Percentiles rank a stretch among this genome's conserved stretches.
Evolutionary conservation across 2,329 filamentous ascomycete genomes (phyloP).

Genomic region (Colletotrichum navitas): DNA sequence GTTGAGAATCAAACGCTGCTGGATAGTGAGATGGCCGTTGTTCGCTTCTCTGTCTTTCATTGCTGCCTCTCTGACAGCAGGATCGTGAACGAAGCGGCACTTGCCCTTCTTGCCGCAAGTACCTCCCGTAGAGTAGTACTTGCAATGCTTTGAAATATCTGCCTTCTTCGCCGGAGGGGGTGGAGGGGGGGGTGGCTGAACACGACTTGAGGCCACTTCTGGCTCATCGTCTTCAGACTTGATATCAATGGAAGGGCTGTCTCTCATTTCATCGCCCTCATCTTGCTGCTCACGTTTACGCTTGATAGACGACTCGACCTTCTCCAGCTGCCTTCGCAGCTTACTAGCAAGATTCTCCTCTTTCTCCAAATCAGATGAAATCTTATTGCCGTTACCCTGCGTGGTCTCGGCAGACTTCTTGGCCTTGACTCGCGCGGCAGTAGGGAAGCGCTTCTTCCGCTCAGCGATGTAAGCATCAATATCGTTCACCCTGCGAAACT

Average conservation of each 20-base stretch:
- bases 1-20: conserved; percentile 74
- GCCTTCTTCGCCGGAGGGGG: conserved; percentile 67
- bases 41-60: conserved; percentile 74
- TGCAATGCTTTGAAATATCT: conserved; percentile 75
- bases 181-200: conserved; percentile 50
- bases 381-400: conserved; percentile 39
- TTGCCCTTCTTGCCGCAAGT: conserved; percentile 80
- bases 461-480: conserved; percentile 85
- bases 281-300: conserved; percentile 76
- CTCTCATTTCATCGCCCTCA: conserved; percentile 75
- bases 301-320: conserved; percentile 78
- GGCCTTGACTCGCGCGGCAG: conserved; percentile 75
- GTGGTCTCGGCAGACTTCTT: conserved; percentile 65
- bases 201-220: conserved; percentile 67
- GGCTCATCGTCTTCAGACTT: conserved; percentile 71
- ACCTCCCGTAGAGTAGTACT: conserved; percentile 77
- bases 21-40: conserved; percentile 74
- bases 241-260: conserved; percentile 59
- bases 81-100: conserved; percentile 79
- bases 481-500: conserved; percentile 68
- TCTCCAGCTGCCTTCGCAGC: conserved; percentile 73
- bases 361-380: conserved; percentile 56
- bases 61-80: conserved; percentile 71
- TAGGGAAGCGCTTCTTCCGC: conserved; percentile 84
- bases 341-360: conserved; percentile 74